Percentiles rank a stretch among this genome's conserved stretches.
Conservation (phyloP, 2,329 filamentous ascomycete genomes). For the Exophiala sideris region DNA sequence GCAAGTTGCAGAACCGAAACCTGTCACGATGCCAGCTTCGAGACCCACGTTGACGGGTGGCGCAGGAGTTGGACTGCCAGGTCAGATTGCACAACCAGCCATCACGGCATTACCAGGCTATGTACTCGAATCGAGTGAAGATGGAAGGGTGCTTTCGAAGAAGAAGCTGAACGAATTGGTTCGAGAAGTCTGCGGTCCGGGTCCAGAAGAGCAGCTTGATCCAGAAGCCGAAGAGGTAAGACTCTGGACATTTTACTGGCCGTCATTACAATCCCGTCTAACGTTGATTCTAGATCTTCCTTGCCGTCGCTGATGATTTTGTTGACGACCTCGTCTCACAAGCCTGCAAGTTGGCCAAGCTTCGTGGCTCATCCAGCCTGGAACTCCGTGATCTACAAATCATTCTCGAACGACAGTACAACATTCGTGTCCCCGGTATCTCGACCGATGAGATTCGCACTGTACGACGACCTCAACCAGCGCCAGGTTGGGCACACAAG, state of each 20-base stretch:
- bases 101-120: constrained; percentile 77
- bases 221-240: constrained; percentile 94
- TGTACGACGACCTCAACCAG: constrained; percentile 87
- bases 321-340: constrained; percentile 84
- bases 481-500: constrained; percentile 87
- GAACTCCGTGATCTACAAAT: constrained; percentile 86
- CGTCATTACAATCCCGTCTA: neutral
- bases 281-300: constrained; percentile 62
- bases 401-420: constrained; percentile 78
- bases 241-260: neutral
- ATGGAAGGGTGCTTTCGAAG: constrained; percentile 91
- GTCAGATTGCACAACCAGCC: constrained; percentile 83
- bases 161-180: constrained; percentile 96
- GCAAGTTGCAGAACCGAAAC: constrained; percentile 66
- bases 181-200: constrained; percentile 81
- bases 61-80: constrained; percentile 68
- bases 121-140: constrained; percentile 78
- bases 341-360: constrained; percentile 88
- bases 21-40: constrained; percentile 67
- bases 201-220: constrained; percentile 69
- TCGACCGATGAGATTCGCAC: constrained; percentile 91
- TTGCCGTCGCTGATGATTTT: constrained; percentile 88
- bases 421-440: constrained; percentile 90
- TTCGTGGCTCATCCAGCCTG: constrained; percentile 83
- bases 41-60: constrained; percentile 84